Evolutionary conservation across 2,329 filamentous ascomycete genomes (phyloP).

Genomic region (Paecilomyces dactylethromorphus): DNA sequence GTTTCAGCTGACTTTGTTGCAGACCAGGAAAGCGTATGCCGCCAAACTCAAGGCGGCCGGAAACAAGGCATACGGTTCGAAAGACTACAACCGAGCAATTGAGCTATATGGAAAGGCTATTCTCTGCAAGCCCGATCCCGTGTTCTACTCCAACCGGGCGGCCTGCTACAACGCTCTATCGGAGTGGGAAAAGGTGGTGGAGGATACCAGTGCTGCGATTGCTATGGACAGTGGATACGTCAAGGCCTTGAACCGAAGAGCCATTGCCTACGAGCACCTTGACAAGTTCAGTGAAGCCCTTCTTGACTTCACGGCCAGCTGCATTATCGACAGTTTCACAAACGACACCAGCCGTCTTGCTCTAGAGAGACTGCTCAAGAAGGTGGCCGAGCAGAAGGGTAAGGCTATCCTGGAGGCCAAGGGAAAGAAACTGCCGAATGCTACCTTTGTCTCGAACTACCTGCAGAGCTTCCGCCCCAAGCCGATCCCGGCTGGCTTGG

Average conservation of each 20-base stretch:
- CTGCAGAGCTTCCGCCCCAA: slow-evolving; percentile 93
- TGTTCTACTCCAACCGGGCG: slow-evolving; percentile 98
- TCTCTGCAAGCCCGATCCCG: slow-evolving; percentile 91
- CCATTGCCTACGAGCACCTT: slow-evolving; percentile 92
- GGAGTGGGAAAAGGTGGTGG: slow-evolving; percentile 93
- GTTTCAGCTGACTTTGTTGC: slow-evolving; percentile 7
- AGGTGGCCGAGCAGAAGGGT: slow-evolving; percentile 91
- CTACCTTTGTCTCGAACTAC: slow-evolving; percentile 97
- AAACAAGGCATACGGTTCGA: slow-evolving; percentile 92
- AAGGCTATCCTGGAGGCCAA: slow-evolving; percentile 78
- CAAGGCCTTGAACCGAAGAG: slow-evolving; percentile 93
- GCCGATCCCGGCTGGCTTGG: slow-evolving; percentile 71
- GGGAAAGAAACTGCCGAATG: slow-evolving; percentile 81
- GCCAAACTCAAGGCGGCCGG: slow-evolving; percentile 89
- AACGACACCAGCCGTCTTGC: slow-evolving; percentile 83
- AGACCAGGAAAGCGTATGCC: slow-evolving; percentile 80
- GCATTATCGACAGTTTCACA: slow-evolving; percentile 96
- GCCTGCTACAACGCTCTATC: slow-evolving; percentile 92
- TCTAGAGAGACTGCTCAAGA: slow-evolving; percentile 90
- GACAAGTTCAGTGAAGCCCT: slow-evolving; percentile 88
- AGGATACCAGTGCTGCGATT: slow-evolving; percentile 92
- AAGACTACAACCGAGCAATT: slow-evolving; percentile 90
- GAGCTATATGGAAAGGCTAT: slow-evolving; percentile 94
- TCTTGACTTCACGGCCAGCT: slow-evolving; percentile 95
- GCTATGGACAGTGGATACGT: slow-evolving; percentile 92